Conservation (phyloP, 75 land plant genomes). For the Cunninghamia lanceolata region DNA sequence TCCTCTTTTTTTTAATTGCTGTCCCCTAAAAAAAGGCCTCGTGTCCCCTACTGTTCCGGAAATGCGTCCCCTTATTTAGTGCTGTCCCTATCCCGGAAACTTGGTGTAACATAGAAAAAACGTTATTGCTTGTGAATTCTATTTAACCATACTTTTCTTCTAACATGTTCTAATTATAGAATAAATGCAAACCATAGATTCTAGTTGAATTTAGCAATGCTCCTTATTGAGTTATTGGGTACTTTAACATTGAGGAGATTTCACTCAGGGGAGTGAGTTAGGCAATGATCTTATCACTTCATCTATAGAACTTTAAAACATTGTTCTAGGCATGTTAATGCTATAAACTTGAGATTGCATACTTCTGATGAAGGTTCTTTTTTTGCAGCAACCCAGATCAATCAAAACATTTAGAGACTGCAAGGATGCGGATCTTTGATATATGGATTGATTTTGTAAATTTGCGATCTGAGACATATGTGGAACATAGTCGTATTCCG, state of each 20-base stretch:
- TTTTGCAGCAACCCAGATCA: constrained; percentile 97
- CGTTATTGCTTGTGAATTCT: neutral
- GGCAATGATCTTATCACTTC: neutral
- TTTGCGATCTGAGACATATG: constrained; percentile 88
- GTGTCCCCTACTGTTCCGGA: too few species aligned
- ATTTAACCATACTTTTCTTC: neutral
- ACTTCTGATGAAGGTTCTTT: neutral
- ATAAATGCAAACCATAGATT: neutral
- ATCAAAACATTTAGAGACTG: constrained; percentile 98
- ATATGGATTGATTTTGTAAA: constrained; percentile 95
- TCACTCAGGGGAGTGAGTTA: neutral
- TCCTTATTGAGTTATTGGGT: neutral
- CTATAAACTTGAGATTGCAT: neutral
- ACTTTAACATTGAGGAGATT: neutral
- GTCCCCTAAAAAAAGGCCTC: too few species aligned
- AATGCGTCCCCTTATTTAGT: too few species aligned
- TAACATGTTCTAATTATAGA: neutral
- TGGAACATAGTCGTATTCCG: constrained; percentile 93
- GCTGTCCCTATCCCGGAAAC: too few species aligned
- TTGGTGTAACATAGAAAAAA: too few species aligned
- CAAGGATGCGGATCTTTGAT: constrained; percentile 79
- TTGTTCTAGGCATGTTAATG: neutral
- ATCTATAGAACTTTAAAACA: neutral
- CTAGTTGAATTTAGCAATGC: neutral
- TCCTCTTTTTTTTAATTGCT: too few species aligned